phyloP scores from a whole-genome alignment of 176 grass and related monocot genomes.

The Rhynchospora pubera region DNA sequence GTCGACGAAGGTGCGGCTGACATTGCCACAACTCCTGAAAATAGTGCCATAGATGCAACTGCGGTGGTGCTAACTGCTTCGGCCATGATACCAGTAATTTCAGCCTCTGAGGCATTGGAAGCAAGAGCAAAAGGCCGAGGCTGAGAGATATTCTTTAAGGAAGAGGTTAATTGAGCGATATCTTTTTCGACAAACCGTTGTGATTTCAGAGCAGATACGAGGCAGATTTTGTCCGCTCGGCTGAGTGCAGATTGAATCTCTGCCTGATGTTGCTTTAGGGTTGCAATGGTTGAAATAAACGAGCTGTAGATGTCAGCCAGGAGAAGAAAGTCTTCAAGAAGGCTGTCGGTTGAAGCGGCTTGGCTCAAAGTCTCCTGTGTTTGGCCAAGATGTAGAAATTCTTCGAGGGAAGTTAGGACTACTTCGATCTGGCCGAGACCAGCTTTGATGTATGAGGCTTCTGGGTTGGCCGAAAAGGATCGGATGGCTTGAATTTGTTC shows the following conservation, averaged over 20 bases:
- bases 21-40: conserved; percentile 30
- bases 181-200: conserved; percentile 40
- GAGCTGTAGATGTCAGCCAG: conserved; percentile 54
- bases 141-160: not conserved
- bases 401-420: conserved; percentile 41
- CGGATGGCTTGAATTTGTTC: conserved; percentile 31
- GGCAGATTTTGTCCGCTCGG: conserved; percentile 23
- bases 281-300: conserved; percentile 35
- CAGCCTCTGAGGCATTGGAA: conserved; percentile 23
- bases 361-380: conserved; percentile 32
- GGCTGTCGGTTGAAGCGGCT: conserved; percentile 15
- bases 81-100: conserved; percentile 36
- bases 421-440: conserved; percentile 40
- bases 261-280: conserved; percentile 32
- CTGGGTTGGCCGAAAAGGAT: conserved; percentile 21
- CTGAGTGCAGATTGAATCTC: conserved; percentile 37
- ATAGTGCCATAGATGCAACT: conserved; percentile 27
- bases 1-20: conserved; percentile 22
- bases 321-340: conserved; percentile 61
- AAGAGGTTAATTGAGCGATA: conserved; percentile 13
- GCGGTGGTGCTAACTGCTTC: conserved; percentile 37
- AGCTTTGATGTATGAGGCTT: not conserved
- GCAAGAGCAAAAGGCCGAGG: not conserved
- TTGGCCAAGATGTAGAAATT: conserved; percentile 38
- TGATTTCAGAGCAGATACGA: conserved; percentile 20